phyloP scores from a whole-genome alignment of 257 asterid species.

The Nyctanthes arbortristis region DNA sequence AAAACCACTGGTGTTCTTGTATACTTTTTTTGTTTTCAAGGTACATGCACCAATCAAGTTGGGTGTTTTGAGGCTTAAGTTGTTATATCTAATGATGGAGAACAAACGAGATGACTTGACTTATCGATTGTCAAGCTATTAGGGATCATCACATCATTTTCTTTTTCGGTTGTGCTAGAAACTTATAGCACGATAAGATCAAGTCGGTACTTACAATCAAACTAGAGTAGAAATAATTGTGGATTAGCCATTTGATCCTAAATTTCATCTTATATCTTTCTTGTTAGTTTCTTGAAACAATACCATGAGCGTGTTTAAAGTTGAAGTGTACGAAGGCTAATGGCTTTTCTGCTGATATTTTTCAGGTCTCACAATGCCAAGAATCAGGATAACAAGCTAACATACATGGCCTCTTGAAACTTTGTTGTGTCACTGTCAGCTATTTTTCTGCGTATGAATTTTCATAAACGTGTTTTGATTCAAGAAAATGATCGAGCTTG shows the following conservation, averaged over 20 bases:
- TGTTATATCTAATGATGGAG: not conserved
- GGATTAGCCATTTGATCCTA: not conserved
- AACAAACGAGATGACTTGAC: not conserved
- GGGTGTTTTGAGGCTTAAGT: not conserved
- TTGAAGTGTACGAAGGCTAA: not conserved
- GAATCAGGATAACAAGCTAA: slow-evolving; percentile 21
- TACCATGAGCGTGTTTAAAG: not conserved
- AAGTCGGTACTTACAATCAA: too few species aligned
- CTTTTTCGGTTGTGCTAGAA: not conserved
- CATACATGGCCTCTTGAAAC: not conserved
- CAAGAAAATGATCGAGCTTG: not conserved
- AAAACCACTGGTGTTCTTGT: not conserved
- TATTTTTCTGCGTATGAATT: slow-evolving; percentile 17
- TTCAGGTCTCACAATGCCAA: not conserved
- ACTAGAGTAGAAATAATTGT: not conserved
- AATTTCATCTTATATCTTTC: not conserved
- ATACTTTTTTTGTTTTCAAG: not conserved
- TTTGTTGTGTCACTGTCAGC: slow-evolving; percentile 17
- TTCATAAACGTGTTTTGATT: not conserved
- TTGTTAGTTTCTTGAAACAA: not conserved
- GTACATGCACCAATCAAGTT: not conserved
- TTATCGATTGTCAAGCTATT: not conserved
- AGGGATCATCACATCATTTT: not conserved
- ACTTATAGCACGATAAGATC: not conserved
- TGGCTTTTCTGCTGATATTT: not conserved